Evolutionary conservation across 768 basidiomycete species (phyloP).

Genomic region (Russula vinacea): DNA sequence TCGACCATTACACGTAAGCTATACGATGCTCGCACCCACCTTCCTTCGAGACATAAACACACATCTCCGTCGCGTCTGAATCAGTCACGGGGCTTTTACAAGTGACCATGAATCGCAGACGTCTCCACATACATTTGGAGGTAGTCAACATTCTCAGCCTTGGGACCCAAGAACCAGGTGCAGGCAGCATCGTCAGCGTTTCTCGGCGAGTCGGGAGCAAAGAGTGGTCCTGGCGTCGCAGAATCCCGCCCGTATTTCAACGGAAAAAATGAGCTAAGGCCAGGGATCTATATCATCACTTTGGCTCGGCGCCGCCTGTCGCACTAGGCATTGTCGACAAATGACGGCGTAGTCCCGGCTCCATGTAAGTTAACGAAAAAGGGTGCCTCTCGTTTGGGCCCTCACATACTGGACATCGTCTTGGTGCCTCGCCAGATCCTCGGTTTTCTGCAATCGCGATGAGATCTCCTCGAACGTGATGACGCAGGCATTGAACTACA

Average conservation of each 20-base stretch:
- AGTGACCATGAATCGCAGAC: slow-evolving; percentile 41
- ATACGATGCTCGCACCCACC: slow-evolving; percentile 34
- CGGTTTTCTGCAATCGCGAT: too few species aligned
- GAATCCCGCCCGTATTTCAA: not conserved
- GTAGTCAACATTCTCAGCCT: slow-evolving; percentile 39
- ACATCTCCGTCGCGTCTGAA: slow-evolving; percentile 39
- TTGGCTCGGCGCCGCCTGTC: too few species aligned
- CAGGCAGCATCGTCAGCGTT: slow-evolving; percentile 34
- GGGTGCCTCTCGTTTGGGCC: too few species aligned
- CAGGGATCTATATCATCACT: slow-evolving; percentile 15
- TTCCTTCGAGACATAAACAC: slow-evolving; percentile 48
- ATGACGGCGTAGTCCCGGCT: not conserved
- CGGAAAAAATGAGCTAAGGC: not conserved
- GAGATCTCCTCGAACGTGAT: too few species aligned
- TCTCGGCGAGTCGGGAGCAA: slow-evolving; percentile 13
- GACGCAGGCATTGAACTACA: too few species aligned
- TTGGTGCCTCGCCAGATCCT: too few species aligned
- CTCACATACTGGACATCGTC: too few species aligned
- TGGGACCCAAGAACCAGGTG: slow-evolving; percentile 43
- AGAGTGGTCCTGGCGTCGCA: not conserved
- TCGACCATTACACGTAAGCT: not conserved
- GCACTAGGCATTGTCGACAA: not conserved
- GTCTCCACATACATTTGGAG: slow-evolving; percentile 34
- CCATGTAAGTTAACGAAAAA: not conserved
- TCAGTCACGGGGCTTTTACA: slow-evolving; percentile 40